Evolutionary conservation across 768 basidiomycete species (phyloP).

Genomic region (Dendrothele bispora): DNA sequence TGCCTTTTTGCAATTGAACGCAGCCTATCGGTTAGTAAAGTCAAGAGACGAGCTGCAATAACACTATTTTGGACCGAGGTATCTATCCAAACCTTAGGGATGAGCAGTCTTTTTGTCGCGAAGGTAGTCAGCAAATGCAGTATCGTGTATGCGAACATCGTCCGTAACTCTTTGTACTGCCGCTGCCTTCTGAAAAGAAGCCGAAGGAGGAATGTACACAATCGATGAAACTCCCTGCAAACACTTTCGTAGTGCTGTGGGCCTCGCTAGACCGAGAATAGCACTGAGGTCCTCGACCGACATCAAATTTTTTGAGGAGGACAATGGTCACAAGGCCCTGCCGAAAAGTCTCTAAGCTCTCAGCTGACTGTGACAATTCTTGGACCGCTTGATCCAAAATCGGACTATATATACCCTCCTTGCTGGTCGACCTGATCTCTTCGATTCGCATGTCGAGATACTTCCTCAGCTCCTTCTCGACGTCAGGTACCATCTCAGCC

Average conservation of each 20-base stretch:
- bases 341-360: not conserved
- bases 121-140: not conserved
- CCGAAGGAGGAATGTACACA: not conserved
- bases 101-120: not conserved
- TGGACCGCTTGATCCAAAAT: not conserved
- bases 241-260: not conserved
- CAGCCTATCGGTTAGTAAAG: not conserved
- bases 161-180: not conserved
- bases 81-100: not conserved
- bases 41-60: not conserved
- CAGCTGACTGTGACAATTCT: not conserved
- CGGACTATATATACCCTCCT: not conserved
- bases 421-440: not conserved
- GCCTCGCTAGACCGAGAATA: not conserved
- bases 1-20: not conserved
- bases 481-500: not conserved
- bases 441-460: not conserved
- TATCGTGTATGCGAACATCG: not conserved
- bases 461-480: not conserved
- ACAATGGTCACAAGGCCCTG: not conserved
- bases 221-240: not conserved
- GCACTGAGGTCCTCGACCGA: slow-evolving; percentile 1
- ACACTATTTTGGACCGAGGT: not conserved
- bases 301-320: not conserved
- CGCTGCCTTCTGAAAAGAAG: not conserved